phyloP scores from a whole-genome alignment of 163 green algal genomes.

The Chlamydomonas reinhardtii region DNA sequence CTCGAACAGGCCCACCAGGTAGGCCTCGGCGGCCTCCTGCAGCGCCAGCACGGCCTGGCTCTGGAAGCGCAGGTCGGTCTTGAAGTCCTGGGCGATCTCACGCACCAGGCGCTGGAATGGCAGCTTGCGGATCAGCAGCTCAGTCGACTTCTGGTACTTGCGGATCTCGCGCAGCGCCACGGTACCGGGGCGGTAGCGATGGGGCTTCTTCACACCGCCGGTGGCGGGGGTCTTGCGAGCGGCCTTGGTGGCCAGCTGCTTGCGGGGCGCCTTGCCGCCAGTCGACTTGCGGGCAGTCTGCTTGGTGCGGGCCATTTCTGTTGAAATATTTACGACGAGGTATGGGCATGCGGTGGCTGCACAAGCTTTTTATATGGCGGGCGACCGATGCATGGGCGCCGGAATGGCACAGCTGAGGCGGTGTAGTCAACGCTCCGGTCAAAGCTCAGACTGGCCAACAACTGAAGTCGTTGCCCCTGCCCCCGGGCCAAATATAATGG shows the following conservation, averaged over 20 bases:
- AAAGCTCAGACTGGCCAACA: background rate
- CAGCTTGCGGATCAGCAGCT: slow-evolving; percentile 98
- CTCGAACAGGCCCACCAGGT: slow-evolving; percentile 78
- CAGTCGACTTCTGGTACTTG: slow-evolving; percentile 98
- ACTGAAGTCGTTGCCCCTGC: background rate
- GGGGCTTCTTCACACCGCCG: slow-evolving; percentile 88
- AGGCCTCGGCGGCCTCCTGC: slow-evolving; percentile 87
- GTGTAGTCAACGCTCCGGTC: background rate
- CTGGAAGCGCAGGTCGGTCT: slow-evolving; percentile 95
- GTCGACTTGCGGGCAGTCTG: slow-evolving; percentile 93
- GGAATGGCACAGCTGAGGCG: too few relatives aligned
- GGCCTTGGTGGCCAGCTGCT: slow-evolving; percentile 95
- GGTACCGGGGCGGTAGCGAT: slow-evolving; percentile 90
- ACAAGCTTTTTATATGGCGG: too few relatives aligned
- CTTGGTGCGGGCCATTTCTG: slow-evolving; percentile 78
- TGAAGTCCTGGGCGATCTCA: slow-evolving; percentile 99
- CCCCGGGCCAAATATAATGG: too few relatives aligned
- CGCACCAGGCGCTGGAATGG: slow-evolving; percentile 97
- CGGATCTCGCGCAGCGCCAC: slow-evolving; percentile 93
- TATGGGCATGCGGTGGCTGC: background rate
- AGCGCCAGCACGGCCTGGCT: slow-evolving; percentile 81
- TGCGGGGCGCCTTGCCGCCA: slow-evolving; percentile 90
- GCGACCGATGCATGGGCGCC: too few relatives aligned
- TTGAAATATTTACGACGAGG: background rate
- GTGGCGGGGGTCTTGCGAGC: slow-evolving; percentile 73